Evolutionary conservation across 805 yeast genomes (phyloP).

Genomic region (Suhomyces xylopsoci): DNA sequence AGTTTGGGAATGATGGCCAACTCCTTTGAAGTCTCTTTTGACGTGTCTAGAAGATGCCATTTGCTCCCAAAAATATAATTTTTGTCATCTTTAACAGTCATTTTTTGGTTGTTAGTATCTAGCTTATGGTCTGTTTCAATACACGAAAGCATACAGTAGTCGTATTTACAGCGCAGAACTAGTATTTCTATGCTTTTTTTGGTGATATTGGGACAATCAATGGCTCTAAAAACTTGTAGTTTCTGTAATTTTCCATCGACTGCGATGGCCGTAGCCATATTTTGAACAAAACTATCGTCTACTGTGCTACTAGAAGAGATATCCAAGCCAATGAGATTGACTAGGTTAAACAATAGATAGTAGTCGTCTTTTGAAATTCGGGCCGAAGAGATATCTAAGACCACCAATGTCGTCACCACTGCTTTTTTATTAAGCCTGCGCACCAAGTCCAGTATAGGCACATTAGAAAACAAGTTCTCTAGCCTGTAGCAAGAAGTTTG

Average conservation of each 20-base stretch:
- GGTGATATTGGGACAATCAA: conserved; percentile 16
- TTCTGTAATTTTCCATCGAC: conserved; percentile 13
- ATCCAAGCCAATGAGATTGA: conserved; percentile 21
- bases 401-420: conserved; percentile 11
- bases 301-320: conserved; percentile 25
- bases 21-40: no score
- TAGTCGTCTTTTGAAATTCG: conserved; percentile 18
- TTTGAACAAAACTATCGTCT: conserved; percentile 30
- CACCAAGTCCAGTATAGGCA: conserved; percentile 20
- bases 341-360: conserved; percentile 24
- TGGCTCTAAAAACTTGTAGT: conserved; percentile 22
- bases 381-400: conserved; percentile 28
- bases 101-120: no score
- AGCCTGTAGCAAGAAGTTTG: conserved; percentile 25
- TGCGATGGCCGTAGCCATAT: conserved; percentile 17
- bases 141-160: conserved; percentile 3
- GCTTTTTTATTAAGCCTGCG: conserved; percentile 14
- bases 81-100: no score
- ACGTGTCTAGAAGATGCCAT: conserved; percentile 9
- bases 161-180: not conserved
- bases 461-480: conserved; percentile 34
- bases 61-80: conserved; percentile 8
- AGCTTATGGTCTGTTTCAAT: conserved; percentile 8
- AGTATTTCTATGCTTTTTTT: not conserved
- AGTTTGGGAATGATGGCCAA: conserved; percentile 4